phyloP scores from a whole-genome alignment of 306 rosid species.

The Quercus robur region DNA sequence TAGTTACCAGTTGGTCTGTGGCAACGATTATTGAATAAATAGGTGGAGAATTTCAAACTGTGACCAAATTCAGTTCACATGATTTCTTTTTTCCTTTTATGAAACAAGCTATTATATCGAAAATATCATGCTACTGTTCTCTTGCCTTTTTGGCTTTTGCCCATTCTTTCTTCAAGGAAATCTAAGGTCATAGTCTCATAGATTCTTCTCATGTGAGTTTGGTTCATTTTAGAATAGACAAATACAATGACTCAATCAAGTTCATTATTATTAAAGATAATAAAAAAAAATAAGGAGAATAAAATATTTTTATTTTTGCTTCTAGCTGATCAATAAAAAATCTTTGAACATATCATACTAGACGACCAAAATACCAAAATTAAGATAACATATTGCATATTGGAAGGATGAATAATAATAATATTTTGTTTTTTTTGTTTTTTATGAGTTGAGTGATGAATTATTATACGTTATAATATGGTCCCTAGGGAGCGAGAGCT shows the following conservation, averaged over 20 bases:
- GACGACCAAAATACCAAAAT: constrained; percentile 6
- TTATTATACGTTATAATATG: background rate
- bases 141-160: constrained; percentile 2
- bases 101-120: constrained; percentile 14
- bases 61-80: constrained; percentile 55
- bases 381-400: constrained; percentile 12
- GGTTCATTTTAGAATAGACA: constrained; percentile 18
- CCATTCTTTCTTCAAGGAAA: constrained; percentile 21
- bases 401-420: background rate
- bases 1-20: constrained; percentile 40
- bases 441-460: background rate
- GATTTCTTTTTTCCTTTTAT: constrained; percentile 5
- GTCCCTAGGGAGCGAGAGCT: background rate
- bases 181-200: constrained; percentile 27
- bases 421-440: background rate
- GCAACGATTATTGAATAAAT: constrained; percentile 29
- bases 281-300: background rate
- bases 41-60: constrained; percentile 27
- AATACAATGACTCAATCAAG: constrained; percentile 20
- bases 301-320: background rate
- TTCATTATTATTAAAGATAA: background rate
- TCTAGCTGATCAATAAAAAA: background rate
- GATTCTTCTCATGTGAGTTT: constrained; percentile 59
- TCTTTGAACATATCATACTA: background rate
- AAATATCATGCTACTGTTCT: background rate